A percentile compares a stretch with the other conserved stretches of the same genome.
phyloP scores from a whole-genome alignment of 176 grass and related monocot species.

The Olyra latifolia region DNA sequence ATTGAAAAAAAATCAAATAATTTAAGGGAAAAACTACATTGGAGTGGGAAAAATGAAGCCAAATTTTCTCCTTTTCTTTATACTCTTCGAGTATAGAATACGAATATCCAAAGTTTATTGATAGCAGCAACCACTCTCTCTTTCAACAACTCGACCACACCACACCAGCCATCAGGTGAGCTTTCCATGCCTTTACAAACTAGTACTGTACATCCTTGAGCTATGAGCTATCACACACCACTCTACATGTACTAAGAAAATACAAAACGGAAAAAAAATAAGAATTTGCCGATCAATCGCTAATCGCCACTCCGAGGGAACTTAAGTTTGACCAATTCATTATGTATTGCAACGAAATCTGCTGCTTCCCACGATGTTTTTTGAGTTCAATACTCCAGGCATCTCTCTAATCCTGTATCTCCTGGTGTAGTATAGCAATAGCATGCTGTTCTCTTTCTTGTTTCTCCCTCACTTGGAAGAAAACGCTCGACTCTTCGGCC shows the following conservation, averaged over 20 bases:
- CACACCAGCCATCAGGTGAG: not conserved
- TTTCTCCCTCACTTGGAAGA: slow-evolving; percentile 44
- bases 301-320: slow-evolving; percentile 18
- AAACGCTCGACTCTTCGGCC: slow-evolving; percentile 43
- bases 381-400: not conserved
- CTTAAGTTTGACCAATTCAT: slow-evolving; percentile 30
- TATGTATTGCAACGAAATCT: slow-evolving; percentile 20
- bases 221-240: slow-evolving; percentile 42
- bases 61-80: slow-evolving; percentile 14
- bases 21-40: no score
- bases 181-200: slow-evolving; percentile 24
- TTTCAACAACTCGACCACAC: not conserved
- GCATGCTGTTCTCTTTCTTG: slow-evolving; percentile 12
- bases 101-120: slow-evolving; percentile 18
- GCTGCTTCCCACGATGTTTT: slow-evolving; percentile 7
- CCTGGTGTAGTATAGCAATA: not conserved
- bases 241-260: slow-evolving; percentile 48
- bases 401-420: slow-evolving; percentile 21
- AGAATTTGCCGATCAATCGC: slow-evolving; percentile 1
- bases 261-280: slow-evolving; percentile 22
- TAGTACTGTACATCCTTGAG: slow-evolving; percentile 43
- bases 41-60: not conserved
- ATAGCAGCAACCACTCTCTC: slow-evolving; percentile 15
- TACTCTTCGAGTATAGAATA: slow-evolving; percentile 38
- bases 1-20: no score